Conservation (phyloP, 495 filamentous ascomycete species). For the Penicillium lagena region DNA sequence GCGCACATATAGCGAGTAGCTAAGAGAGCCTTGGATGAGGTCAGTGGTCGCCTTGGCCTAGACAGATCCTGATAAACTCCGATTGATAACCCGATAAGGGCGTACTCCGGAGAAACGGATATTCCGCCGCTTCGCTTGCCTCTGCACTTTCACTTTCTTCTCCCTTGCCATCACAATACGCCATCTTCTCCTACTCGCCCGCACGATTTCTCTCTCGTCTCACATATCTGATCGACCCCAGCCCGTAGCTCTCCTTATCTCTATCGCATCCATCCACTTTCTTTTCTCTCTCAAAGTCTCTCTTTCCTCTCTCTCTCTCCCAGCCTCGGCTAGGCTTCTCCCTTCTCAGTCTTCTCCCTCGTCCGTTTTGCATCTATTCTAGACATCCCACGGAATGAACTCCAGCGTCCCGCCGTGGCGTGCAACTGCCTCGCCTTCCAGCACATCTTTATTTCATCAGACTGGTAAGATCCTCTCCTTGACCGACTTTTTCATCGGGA, state of each 20-base stretch:
- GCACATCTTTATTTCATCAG: constrained; percentile 14
- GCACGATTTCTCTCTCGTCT: neutral
- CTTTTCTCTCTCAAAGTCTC: neutral
- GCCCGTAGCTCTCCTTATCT: constrained; percentile 2
- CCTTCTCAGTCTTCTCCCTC: constrained; percentile 8
- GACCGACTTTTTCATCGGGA: neutral
- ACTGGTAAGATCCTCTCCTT: constrained; percentile 23
- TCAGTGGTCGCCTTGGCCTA: too few relatives aligned
- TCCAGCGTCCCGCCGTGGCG: constrained; percentile 40
- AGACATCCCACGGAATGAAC: constrained; percentile 23
- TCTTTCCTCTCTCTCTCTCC: neutral
- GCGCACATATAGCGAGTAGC: too few relatives aligned
- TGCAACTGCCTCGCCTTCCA: constrained; percentile 25
- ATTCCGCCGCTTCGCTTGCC: too few relatives aligned
- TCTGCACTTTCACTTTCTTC: neutral
- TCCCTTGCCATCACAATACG: neutral
- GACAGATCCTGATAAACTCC: too few relatives aligned
- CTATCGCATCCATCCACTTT: neutral
- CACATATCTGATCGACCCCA: neutral
- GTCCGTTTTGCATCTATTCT: constrained; percentile 1
- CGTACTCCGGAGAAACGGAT: neutral
- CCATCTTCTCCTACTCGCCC: neutral
- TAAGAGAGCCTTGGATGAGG: too few relatives aligned
- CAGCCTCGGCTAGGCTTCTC: constrained; percentile 2
- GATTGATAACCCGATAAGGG: neutral